Percentiles rank a stretch among this genome's conserved stretches.
Evolutionary conservation across 371 early-diverging fungal genomes (phyloP).

Genomic region (Mucor piriformis): DNA sequence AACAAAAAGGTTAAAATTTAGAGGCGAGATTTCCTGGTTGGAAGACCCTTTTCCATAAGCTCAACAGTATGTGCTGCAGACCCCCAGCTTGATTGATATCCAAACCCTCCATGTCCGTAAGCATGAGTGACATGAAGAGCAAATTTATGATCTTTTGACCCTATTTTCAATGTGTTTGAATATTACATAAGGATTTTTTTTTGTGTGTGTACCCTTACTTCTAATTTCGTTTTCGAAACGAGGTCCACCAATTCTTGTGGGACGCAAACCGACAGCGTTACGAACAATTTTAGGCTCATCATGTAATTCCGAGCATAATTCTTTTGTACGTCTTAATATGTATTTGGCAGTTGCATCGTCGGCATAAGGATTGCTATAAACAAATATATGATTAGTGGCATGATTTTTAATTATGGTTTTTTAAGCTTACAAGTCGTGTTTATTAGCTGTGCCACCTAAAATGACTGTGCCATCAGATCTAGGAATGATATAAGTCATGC

Average conservation of each 20-base stretch:
- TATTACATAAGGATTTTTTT: not conserved
- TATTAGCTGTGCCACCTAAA: constrained; percentile 76
- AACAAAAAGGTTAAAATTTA: not conserved
- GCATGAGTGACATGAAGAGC: constrained; percentile 65
- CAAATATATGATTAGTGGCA: too few relatives aligned
- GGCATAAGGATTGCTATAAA: constrained; percentile 33
- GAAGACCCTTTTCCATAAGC: constrained; percentile 38
- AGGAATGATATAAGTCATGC: constrained; percentile 78
- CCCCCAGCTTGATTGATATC: constrained; percentile 78
- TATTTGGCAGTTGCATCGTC: constrained; percentile 23
- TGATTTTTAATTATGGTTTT: too few relatives aligned
- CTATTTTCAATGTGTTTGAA: not conserved
- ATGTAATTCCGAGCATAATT: constrained; percentile 37
- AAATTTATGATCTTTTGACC: not conserved
- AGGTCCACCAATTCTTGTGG: constrained; percentile 66
- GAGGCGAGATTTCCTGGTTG: not conserved
- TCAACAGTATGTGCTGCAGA: constrained; percentile 54
- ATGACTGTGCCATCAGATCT: constrained; percentile 76
- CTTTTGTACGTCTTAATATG: constrained; percentile 22
- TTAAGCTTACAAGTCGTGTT: constrained; percentile 63
- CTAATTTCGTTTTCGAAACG: constrained; percentile 67
- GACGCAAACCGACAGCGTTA: constrained; percentile 72
- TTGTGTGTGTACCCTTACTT: constrained; percentile 34
- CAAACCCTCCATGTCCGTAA: constrained; percentile 84
- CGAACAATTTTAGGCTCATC: constrained; percentile 57